Evolutionary conservation across 352 stramenopile genomes (phyloP), one percentile per base, ranked within the genome.

Genomic region (Blastocystis sp.): DNA sequence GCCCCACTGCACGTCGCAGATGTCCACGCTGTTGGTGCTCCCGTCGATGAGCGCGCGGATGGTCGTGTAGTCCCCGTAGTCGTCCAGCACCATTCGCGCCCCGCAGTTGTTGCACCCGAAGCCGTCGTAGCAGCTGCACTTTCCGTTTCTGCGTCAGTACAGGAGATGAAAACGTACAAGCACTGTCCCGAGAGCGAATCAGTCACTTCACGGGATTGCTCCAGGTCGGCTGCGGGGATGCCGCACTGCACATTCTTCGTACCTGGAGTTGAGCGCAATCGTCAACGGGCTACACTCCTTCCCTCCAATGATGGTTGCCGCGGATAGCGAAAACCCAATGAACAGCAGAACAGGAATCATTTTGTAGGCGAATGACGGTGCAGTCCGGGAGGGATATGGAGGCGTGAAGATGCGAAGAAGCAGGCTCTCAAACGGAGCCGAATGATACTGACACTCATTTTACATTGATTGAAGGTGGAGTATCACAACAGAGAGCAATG

Each of bases 151-250:
- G 78, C 1, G 21, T 88, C 19, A 88, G 17, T 61, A 43, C 42
- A 11, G 7, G 28, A 1, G 40, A n/a, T 11, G 14, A 11, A 63
- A 34, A 24, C 6, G 19, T 60, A 88, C 78, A 88, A 9, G 34
- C 78, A 88, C 34, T 88, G 64, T 42, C 78, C 78, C 21, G 78
- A 79, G 21, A 88, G 78, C 10, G 64, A 79, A 65, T 88, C 68
- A 24, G 78, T 71, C 1, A 79, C 78, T 4, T 88, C 78, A 2
- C 78, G 21, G 7, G 68, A 79, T 52, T 76, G 62, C 66, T 79
- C 78, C 6, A 88, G 61, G 78, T 88, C 68, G 38, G 78, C 78
- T 43, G 78, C 78, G 38, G 78, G 78, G 40, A 88, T 79, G n/a
- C 78, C 78, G 28, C 78, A 88, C 21, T 88, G 78, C 0, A 88